A percentile compares a stretch with the other conserved stretches of the same genome.
Conservation (phyloP, 805 yeast species). For the Torulaspora delbrueckii region DNA sequence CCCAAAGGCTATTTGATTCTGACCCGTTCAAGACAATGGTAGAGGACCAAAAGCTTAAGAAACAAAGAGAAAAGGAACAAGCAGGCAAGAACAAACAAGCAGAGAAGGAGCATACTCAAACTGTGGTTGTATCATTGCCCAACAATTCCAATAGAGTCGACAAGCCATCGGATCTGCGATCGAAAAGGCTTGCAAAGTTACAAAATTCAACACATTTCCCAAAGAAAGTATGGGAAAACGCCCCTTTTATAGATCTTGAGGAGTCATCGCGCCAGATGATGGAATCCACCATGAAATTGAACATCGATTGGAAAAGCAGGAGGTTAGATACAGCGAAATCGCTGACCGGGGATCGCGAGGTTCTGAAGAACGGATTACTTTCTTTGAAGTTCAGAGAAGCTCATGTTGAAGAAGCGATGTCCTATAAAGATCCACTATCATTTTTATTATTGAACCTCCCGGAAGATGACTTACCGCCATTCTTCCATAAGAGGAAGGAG, state of each 20-base stretch:
- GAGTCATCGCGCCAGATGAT: constrained; percentile 57
- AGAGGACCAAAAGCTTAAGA: constrained; percentile 49
- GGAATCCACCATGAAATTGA: constrained; percentile 55
- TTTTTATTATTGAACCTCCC: constrained; percentile 79
- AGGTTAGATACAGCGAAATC: constrained; percentile 6
- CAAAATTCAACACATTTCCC: constrained; percentile 33
- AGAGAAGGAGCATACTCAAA: constrained; percentile 46
- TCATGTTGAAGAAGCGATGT: constrained; percentile 69
- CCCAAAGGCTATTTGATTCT: constrained; percentile 50
- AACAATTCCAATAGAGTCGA: constrained; percentile 5
- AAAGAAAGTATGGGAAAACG: constrained; percentile 62
- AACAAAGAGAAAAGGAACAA: constrained; percentile 43
- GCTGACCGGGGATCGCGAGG: constrained; percentile 12
- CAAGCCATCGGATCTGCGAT: not conserved
- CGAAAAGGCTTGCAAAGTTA: not conserved
- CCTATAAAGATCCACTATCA: constrained; percentile 46
- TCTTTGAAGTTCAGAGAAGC: constrained; percentile 60
- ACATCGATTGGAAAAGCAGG: constrained; percentile 47
- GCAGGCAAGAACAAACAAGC: constrained; percentile 45
- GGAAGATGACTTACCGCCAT: constrained; percentile 82
- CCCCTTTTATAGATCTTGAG: constrained; percentile 64
- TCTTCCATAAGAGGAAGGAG: constrained; percentile 51
- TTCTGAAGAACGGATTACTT: constrained; percentile 34
- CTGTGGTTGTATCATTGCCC: constrained; percentile 40
- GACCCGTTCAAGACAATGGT: constrained; percentile 73